Base-by-base conservation (phyloP, 768 basidiomycete genomes). In the Termitomyces sp. region DNA sequence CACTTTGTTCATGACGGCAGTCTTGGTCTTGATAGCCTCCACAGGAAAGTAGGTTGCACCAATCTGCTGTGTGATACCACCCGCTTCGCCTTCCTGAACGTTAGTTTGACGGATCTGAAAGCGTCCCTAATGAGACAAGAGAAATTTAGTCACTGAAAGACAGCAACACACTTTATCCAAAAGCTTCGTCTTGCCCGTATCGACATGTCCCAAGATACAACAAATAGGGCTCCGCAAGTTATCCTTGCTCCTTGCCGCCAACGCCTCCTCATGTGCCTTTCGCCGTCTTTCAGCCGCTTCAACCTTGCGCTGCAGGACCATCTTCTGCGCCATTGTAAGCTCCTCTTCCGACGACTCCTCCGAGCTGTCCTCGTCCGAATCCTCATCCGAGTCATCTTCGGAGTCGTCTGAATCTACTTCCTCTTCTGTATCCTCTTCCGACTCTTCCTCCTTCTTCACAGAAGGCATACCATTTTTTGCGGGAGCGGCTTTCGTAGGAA, bases 31-130 rank as follows among this genome's bases (percentile, higher is more conserved):
- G 72, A 99, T 97, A 7, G 96, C 95, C 5, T 93, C 90, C 32
- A 89, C 88, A 35, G 97, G 97, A 85, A 99, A 98, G 78, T 95
- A 99, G 0, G 97, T 98, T 21, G 97, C 97, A 79, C 97, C 97
- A 62, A 99, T 99, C 71, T 99, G 97, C 72, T 98, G 97, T 0
- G 97, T 99, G 71, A 99, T 99, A 75, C 97, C 97, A 62, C 97
- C 97, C 3, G 97, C 97, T 82, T 99, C 97, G 54, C 97, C 97
- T 69, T 98, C 97, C 73, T 98, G 95, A 21, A 99, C 97, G 63
- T 98, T 98, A 5, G 96, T 98, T 88, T 98, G 96, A 63, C 97
- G 94, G 69, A 99, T 99, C 94, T 97, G 61, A 52, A 37, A 19
- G 25, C 16, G 11, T 54, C 54, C n/a, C 34, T 10, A 47, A 30